Conservation (phyloP, 2,329 filamentous ascomycete species). For the Falciphora oryzae region DNA sequence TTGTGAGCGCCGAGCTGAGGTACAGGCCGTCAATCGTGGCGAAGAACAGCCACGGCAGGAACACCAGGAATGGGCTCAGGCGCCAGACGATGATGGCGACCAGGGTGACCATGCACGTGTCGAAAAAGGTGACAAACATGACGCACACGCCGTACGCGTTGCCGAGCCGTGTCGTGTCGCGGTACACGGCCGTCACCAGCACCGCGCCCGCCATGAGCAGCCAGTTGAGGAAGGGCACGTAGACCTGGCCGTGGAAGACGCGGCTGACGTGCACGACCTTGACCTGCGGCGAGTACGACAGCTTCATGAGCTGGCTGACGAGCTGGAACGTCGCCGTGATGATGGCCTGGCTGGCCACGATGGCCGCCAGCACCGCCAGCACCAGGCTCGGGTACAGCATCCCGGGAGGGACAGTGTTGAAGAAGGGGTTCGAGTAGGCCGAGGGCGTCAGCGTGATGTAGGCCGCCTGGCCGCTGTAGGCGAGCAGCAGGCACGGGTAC, state of each 20-base stretch:
- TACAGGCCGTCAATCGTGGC: conserved; percentile 64
- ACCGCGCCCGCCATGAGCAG: conserved; percentile 68
- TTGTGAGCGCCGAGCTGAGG: conserved; percentile 62
- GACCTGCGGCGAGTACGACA: conserved; percentile 67
- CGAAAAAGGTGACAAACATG: conserved; percentile 74
- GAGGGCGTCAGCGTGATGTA: conserved; percentile 52
- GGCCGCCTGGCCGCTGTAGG: conserved; percentile 67
- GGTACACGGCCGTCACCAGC: conserved; percentile 62
- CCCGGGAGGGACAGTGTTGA: conserved; percentile 61
- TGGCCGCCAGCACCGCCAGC: conserved; percentile 60
- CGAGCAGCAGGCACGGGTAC: conserved; percentile 57
- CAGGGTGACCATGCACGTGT: conserved; percentile 67
- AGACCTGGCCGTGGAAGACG: conserved; percentile 66
- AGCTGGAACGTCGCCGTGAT: conserved; percentile 62
- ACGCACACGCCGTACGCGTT: conserved; percentile 76
- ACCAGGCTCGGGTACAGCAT: conserved; percentile 61
- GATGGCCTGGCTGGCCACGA: conserved; percentile 71
- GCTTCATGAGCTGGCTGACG: conserved; percentile 63
- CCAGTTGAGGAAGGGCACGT: conserved; percentile 71
- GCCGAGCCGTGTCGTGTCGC: conserved; percentile 58
- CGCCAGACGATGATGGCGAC: conserved; percentile 70
- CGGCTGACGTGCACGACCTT: conserved; percentile 65
- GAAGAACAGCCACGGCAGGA: conserved; percentile 59
- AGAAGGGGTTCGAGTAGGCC: conserved; percentile 68
- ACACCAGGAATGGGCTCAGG: conserved; percentile 47